phyloP scores from a whole-genome alignment of 2,329 filamentous ascomycete genomes.

The Penicillium sp. region DNA sequence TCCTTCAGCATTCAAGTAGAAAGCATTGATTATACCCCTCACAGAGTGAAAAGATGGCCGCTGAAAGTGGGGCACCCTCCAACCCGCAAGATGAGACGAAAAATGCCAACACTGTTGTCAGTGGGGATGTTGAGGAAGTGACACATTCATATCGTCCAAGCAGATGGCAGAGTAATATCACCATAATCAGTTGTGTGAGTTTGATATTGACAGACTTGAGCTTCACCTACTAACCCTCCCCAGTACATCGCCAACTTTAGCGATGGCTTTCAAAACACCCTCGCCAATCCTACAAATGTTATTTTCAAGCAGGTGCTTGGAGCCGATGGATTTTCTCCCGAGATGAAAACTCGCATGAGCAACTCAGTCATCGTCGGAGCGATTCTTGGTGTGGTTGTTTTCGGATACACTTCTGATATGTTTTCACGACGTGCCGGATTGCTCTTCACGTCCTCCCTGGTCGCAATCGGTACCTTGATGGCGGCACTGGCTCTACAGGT shows the following conservation, averaged over 20 bases:
- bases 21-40: background rate
- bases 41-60: background rate
- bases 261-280: constrained; percentile 32
- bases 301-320: constrained; percentile 33
- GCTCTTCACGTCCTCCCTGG: constrained; percentile 31
- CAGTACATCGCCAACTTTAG: constrained; percentile 37
- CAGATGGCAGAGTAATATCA: constrained; percentile 31
- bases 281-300: constrained; percentile 36
- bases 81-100: constrained; percentile 13
- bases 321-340: constrained; percentile 22
- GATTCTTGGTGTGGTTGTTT: constrained; percentile 29
- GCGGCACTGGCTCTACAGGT: constrained; percentile 41
- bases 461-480: constrained; percentile 35
- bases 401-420: constrained; percentile 34
- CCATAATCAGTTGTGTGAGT: constrained; percentile 33
- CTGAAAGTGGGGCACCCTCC: constrained; percentile 1
- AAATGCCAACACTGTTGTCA: constrained; percentile 5
- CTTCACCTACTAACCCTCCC: background rate
- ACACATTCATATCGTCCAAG: constrained; percentile 20
- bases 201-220: background rate
- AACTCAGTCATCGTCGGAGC: constrained; percentile 33
- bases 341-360: constrained; percentile 35
- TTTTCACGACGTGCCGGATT: constrained; percentile 29
- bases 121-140: constrained; percentile 3
- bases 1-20: background rate